Evolutionary conservation across 2,329 filamentous ascomycete genomes (phyloP).

Genomic region (Phialophora macrospora): DNA sequence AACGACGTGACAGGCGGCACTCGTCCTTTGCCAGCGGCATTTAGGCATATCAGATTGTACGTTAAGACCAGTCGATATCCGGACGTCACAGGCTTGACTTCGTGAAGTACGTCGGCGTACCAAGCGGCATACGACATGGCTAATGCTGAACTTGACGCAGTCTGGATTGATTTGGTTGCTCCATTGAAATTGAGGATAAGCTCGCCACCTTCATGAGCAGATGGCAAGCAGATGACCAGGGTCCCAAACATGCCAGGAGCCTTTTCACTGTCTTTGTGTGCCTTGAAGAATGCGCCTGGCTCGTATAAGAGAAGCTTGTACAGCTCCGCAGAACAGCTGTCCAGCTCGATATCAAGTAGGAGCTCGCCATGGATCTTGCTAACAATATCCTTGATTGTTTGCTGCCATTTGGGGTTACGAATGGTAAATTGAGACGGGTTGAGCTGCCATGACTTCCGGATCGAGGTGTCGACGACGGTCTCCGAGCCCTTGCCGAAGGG

Average conservation of each 20-base stretch:
- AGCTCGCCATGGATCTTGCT: slow-evolving; percentile 19
- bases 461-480: slow-evolving; percentile 49
- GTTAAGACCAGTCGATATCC: slow-evolving; percentile 59
- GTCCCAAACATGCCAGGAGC: slow-evolving; percentile 58
- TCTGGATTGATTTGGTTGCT: slow-evolving; percentile 43
- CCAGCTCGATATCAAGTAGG: slow-evolving; percentile 35
- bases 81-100: slow-evolving; percentile 54
- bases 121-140: slow-evolving; percentile 42
- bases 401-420: slow-evolving; percentile 45
- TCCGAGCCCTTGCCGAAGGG: slow-evolving; percentile 50
- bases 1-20: not conserved
- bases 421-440: slow-evolving; percentile 49
- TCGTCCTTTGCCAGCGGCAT: not conserved
- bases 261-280: slow-evolving; percentile 56
- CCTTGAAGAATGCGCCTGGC: slow-evolving; percentile 56
- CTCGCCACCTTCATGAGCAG: slow-evolving; percentile 54
- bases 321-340: slow-evolving; percentile 45
- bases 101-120: slow-evolving; percentile 61
- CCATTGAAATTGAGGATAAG: slow-evolving; percentile 50
- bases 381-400: slow-evolving; percentile 11
- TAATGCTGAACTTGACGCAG: slow-evolving; percentile 42
- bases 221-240: slow-evolving; percentile 57
- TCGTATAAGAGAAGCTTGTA: slow-evolving; percentile 59
- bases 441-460: slow-evolving; percentile 54
- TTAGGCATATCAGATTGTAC: slow-evolving; percentile 56